These are phyloP conservation scores for Bipolaris zeicola DNA, from an alignment of 2,329 filamentous ascomycete genomes.

Conservation along the genomic window DNA sequence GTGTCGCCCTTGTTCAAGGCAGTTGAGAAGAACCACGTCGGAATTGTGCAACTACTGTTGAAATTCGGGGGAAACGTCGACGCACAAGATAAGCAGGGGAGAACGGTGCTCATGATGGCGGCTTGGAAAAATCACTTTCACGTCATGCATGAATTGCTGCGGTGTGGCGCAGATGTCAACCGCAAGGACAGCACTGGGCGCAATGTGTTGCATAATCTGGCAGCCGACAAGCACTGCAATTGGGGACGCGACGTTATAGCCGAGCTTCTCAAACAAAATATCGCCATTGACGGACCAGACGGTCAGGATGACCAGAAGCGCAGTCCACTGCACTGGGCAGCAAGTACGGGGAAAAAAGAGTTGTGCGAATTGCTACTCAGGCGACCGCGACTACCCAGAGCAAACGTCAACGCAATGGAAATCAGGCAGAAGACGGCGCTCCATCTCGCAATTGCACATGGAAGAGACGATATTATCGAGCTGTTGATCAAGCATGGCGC, in stretches of 20 bases:
- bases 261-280: constrained; percentile 48
- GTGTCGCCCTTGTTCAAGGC: constrained; percentile 41
- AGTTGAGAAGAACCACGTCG: constrained; percentile 39
- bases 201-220: constrained; percentile 47
- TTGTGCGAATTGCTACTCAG: constrained; percentile 57
- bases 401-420: constrained; percentile 44
- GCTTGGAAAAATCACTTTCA: constrained; percentile 44
- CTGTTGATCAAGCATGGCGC: constrained; percentile 39
- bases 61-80: constrained; percentile 42
- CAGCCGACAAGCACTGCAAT: constrained; percentile 52
- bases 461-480: constrained; percentile 45
- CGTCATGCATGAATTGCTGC: constrained; percentile 44
- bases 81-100: constrained; percentile 44
- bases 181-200: constrained; percentile 41
- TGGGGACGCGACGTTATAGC: constrained; percentile 55
- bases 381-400: constrained; percentile 29
- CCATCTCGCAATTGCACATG: constrained; percentile 43
- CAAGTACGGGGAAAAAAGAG: constrained; percentile 60
- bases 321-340: constrained; percentile 64
- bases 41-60: constrained; percentile 40
- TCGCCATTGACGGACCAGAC: constrained; percentile 48
- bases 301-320: constrained; percentile 55
- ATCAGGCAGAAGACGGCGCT: constrained; percentile 45
- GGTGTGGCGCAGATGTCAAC: constrained; percentile 48
- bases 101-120: constrained; percentile 48